A percentile compares a stretch with the other conserved stretches of the same genome.
These are phyloP conservation scores for Venturia nashicola DNA, from an alignment of 2,329 filamentous ascomycete genomes.

Conservation along the genomic window DNA sequence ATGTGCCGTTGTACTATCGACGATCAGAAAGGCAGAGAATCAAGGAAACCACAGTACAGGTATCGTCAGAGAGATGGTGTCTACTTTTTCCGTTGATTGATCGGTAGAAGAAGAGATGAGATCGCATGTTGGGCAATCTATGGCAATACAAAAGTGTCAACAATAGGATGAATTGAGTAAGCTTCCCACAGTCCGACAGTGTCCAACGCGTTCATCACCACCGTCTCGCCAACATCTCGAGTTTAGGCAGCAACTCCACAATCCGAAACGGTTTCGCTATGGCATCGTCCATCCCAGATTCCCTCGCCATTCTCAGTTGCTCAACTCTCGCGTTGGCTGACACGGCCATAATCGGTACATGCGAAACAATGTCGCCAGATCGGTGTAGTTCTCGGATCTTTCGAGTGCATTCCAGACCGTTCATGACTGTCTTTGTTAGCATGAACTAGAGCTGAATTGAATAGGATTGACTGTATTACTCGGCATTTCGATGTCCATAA, in stretches of 20 bases:
- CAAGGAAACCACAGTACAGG: too few relatives aligned
- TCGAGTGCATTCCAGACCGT: constrained; percentile 8
- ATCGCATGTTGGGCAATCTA: too few relatives aligned
- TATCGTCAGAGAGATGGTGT: too few relatives aligned
- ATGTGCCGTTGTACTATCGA: too few relatives aligned
- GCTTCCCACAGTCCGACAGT: too few relatives aligned
- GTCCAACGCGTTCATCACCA: background rate
- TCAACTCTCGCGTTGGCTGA: constrained; percentile 10
- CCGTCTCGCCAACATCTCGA: constrained; percentile 12
- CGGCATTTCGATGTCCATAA: constrained; percentile 11
- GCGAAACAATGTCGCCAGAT: background rate
- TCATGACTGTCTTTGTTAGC: constrained; percentile 6
- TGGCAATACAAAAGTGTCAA: too few relatives aligned
- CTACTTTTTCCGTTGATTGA: too few relatives aligned
- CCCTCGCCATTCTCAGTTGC: background rate
- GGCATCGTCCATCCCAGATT: constrained; percentile 10
- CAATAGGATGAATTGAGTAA: too few relatives aligned
- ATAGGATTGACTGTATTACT: background rate
- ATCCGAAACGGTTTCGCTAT: constrained; percentile 23
- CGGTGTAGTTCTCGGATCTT: constrained; percentile 7
- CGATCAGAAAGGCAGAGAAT: too few relatives aligned
- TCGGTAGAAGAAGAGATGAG: too few relatives aligned
- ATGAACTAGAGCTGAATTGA: background rate
- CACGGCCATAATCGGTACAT: constrained; percentile 9
- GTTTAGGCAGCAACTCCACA: constrained; percentile 19